Conservation (phyloP, 371 early-diverging fungal species). For the Capniomyces stellatus region DNA sequence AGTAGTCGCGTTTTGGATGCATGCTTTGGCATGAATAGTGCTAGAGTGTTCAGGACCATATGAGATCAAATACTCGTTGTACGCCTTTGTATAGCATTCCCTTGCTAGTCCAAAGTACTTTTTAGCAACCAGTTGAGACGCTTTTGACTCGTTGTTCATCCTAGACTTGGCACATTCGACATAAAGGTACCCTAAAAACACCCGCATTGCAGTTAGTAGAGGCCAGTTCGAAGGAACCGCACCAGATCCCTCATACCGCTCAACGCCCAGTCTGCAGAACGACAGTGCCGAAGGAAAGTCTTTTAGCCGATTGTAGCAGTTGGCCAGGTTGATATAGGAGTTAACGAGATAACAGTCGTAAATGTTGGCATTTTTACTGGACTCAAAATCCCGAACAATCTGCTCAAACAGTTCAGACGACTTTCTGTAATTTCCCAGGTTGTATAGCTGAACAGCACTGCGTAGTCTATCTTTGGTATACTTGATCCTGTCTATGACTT, state of each 20-base stretch:
- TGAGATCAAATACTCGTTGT: background rate
- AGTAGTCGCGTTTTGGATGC: no score
- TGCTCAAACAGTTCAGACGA: slow-evolving; percentile 13
- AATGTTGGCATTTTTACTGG: slow-evolving; percentile 15
- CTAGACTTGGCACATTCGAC: slow-evolving; percentile 23
- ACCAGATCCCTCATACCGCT: slow-evolving; percentile 16
- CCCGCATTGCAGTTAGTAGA: slow-evolving; percentile 35
- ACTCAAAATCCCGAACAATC: slow-evolving; percentile 17
- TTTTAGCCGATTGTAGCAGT: slow-evolving; percentile 26
- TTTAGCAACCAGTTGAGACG: background rate
- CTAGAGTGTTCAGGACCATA: background rate
- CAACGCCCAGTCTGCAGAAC: slow-evolving; percentile 29
- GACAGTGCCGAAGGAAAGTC: slow-evolving; percentile 35
- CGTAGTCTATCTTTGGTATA: slow-evolving; percentile 17
- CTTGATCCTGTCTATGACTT: slow-evolving; percentile 23
- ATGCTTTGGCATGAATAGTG: no score
- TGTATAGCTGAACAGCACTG: slow-evolving; percentile 12
- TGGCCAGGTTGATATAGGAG: slow-evolving; percentile 33
- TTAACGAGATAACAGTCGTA: slow-evolving; percentile 28
- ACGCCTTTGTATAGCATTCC: background rate
- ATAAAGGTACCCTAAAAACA: slow-evolving; percentile 35
- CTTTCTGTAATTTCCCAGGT: slow-evolving; percentile 9
- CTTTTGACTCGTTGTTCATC: slow-evolving; percentile 6
- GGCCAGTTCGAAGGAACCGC: slow-evolving; percentile 34
- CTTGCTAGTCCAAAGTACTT: background rate